These are phyloP conservation scores for Botrytis squamosa DNA, from an alignment of 2,329 filamentous ascomycete species.

Conservation along the genomic window DNA sequence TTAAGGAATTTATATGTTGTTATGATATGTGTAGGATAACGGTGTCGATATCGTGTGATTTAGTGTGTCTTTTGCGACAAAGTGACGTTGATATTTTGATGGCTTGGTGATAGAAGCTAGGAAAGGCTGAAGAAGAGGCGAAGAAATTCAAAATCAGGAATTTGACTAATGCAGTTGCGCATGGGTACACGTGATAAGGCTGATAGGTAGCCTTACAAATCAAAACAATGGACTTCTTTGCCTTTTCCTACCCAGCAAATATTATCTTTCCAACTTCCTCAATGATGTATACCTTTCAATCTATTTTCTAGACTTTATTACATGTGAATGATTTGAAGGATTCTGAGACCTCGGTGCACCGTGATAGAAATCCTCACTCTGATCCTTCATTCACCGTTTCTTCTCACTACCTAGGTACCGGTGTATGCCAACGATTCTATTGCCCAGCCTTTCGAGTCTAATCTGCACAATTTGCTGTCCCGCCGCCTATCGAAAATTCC, in stretches of 20 bases:
- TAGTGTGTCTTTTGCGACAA: slow-evolving; percentile 7
- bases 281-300: neutral
- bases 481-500: slow-evolving; percentile 13
- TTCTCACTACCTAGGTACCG: neutral
- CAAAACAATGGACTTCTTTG: neutral
- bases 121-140: slow-evolving; percentile 18
- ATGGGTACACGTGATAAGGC: neutral
- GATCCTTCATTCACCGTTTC: slow-evolving; percentile 9
- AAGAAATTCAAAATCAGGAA: slow-evolving; percentile 4
- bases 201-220: neutral
- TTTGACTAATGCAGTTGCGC: neutral
- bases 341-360: too few species aligned
- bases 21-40: neutral
- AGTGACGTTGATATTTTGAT: slow-evolving; percentile 2
- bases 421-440: neutral
- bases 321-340: neutral
- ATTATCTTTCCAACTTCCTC: too few species aligned
- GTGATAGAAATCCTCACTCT: too few species aligned
- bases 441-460: slow-evolving; percentile 3
- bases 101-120: neutral
- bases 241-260: neutral
- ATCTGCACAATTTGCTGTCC: slow-evolving; percentile 17
- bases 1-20: neutral
- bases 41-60: neutral
- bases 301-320: neutral